Evolutionary conservation across 768 basidiomycete species (phyloP), one percentile per base, ranked within the genome.

Genomic region (Serendipita vermifera): DNA sequence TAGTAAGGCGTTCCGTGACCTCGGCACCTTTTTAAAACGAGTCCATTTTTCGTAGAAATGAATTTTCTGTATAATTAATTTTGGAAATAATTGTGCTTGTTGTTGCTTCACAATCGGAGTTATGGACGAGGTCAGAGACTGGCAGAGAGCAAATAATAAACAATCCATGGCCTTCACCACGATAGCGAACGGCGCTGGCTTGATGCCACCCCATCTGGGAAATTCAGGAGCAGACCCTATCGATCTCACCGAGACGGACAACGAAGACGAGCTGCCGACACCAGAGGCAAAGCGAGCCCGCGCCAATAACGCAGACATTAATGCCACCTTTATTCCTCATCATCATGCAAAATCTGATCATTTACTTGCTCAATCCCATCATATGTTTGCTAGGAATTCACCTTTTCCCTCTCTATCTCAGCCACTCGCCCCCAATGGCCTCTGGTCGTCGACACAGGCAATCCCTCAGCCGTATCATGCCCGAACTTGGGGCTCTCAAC

Each of bases 191-290:
- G n/a, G n/a, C n/a, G n/a, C n/a, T 31, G 46, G 20, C 15, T 29
- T 31, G 24, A 51, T 22, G 9, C 11, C 46, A 22, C n/a, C n/a
- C 22, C 46, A 51, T 5, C 46, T 51, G 7, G 46, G 46, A 7
- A 51, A 15, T 29, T 51, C 46, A 24, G 46, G 46, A 51, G 22
- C 46, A 24, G 22, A 51, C 9, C 46, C 3, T n/a, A 51, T 51
- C 24, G 46, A 51, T 51, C 46, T 51, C 46, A 51, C 46, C 5
- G 46, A 31, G 22, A 51, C 32, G 9, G 46, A 51, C 46, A 51
- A 51, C 46, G 46, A 51, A 22, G 46, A 51, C 29, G 46, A 51
- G 9, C 3, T 51, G 46, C 46, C 46, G 32, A 29, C 32, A 15
- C 46, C 46, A 24, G 46, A 29, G 5, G 46, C 46, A 26, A 51